Conservation (phyloP, 352 stramenopile genomes). For the Pythium guiyangense region DNA sequence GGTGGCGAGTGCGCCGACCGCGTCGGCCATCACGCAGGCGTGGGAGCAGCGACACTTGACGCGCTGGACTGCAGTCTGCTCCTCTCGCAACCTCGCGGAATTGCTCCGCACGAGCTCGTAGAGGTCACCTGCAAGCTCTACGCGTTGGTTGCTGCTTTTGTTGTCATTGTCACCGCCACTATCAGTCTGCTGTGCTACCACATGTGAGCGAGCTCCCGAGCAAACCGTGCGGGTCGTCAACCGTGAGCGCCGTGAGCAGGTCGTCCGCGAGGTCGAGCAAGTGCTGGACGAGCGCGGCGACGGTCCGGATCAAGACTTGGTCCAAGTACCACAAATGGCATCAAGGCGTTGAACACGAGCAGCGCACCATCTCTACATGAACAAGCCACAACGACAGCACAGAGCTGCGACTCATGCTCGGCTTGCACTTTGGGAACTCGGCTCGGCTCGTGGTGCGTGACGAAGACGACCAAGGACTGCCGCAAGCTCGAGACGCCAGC, state of each 20-base stretch:
- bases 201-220: neutral
- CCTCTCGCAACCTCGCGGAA: slow-evolving; percentile 15
- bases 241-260: slow-evolving; percentile 2
- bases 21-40: too few species aligned
- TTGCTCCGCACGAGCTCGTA: slow-evolving; percentile 21
- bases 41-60: neutral
- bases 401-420: slow-evolving; percentile 23
- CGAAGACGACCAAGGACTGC: too few species aligned
- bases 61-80: slow-evolving; percentile 6
- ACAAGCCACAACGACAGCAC: slow-evolving; percentile 8
- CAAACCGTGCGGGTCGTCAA: slow-evolving; percentile 12
- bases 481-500: too few species aligned
- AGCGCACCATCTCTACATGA: too few species aligned
- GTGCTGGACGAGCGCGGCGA: slow-evolving; percentile 26
- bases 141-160: slow-evolving; percentile 1
- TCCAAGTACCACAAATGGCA: slow-evolving; percentile 4
- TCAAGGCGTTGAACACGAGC: neutral
- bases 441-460: too few species aligned
- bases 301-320: slow-evolving; percentile 33
- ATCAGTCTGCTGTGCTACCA: neutral
- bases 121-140: slow-evolving; percentile 18
- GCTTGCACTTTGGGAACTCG: slow-evolving; percentile 32
- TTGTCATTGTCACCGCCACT: neutral
- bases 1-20: too few species aligned
- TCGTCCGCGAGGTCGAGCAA: slow-evolving; percentile 33